phyloP scores from a whole-genome alignment of 108 stramenopile genomes.

The Nitzschia sp. region DNA sequence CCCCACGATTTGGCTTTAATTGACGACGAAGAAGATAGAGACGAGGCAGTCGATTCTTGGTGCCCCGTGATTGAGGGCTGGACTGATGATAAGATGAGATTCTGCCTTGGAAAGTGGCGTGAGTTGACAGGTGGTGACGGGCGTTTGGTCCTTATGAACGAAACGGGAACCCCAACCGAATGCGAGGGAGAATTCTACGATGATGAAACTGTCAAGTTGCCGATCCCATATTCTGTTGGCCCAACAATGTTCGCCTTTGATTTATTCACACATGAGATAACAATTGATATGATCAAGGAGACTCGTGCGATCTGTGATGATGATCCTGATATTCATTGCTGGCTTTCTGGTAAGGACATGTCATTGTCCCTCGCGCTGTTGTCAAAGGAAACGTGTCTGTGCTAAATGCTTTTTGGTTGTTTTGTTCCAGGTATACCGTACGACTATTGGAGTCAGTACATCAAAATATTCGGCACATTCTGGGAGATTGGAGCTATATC shows the following conservation, averaged over 20 bases:
- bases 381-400: neutral
- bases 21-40: neutral
- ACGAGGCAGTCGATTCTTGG: constrained; percentile 16
- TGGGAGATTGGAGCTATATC: constrained; percentile 22
- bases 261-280: constrained; percentile 32
- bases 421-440: constrained; percentile 30
- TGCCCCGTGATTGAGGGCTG: constrained; percentile 43
- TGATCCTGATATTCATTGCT: constrained; percentile 38
- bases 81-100: constrained; percentile 39
- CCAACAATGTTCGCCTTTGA: constrained; percentile 41
- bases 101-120: constrained; percentile 43
- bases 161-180: constrained; percentile 20
- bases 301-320: constrained; percentile 50
- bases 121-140: constrained; percentile 39
- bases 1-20: constrained; percentile 10
- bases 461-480: constrained; percentile 28
- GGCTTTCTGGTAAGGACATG: constrained; percentile 35
- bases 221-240: constrained; percentile 27
- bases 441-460: constrained; percentile 52
- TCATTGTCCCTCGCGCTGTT: no score
- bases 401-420: neutral
- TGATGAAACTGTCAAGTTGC: constrained; percentile 30
- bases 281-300: constrained; percentile 36
- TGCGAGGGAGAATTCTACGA: constrained; percentile 37
- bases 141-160: constrained; percentile 22